These are phyloP conservation scores for Alternaria atra DNA, from an alignment of 2,329 filamentous ascomycete genomes.

Conservation along the genomic window DNA sequence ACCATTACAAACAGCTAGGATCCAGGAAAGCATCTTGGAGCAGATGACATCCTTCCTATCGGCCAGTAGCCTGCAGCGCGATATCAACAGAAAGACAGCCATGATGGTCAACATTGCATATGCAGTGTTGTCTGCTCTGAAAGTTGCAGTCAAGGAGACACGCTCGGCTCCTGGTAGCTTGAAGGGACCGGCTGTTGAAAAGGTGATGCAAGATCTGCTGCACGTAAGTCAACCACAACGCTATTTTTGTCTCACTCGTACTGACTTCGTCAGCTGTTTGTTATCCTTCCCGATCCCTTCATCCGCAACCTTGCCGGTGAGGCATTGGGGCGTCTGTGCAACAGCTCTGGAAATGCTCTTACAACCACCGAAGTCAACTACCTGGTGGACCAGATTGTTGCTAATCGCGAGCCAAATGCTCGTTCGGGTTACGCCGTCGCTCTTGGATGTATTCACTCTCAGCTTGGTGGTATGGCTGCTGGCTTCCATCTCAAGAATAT, in stretches of 20 bases:
- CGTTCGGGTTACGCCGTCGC: slow-evolving; percentile 95
- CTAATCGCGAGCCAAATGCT: slow-evolving; percentile 90
- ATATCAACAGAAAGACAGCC: slow-evolving; percentile 86
- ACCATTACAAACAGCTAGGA: slow-evolving; percentile 85
- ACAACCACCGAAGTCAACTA: slow-evolving; percentile 91
- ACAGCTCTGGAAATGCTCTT: slow-evolving; percentile 82
- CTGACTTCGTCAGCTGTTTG: slow-evolving; percentile 64
- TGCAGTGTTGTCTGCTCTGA: slow-evolving; percentile 80
- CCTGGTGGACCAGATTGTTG: slow-evolving; percentile 91
- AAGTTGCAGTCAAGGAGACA: slow-evolving; percentile 85
- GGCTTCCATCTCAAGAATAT: slow-evolving; percentile 97
- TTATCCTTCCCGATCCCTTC: slow-evolving; percentile 84
- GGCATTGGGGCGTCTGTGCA: slow-evolving; percentile 86
- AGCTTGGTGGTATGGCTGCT: slow-evolving; percentile 97
- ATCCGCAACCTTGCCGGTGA: slow-evolving; percentile 86
- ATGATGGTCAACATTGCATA: slow-evolving; percentile 90
- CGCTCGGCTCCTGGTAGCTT: slow-evolving; percentile 76
- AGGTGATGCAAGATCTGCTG: slow-evolving; percentile 72
- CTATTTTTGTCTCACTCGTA: neutral
- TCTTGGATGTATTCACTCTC: slow-evolving; percentile 89
- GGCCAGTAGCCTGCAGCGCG: slow-evolving; percentile 79
- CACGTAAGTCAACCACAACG: slow-evolving; percentile 68
- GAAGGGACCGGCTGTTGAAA: slow-evolving; percentile 78
- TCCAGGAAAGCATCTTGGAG: slow-evolving; percentile 95
- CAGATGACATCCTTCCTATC: slow-evolving; percentile 92